These are phyloP conservation scores for Triticum dicoccoides DNA, from an alignment of 176 grass and related monocot genomes.

Conservation along the genomic window DNA sequence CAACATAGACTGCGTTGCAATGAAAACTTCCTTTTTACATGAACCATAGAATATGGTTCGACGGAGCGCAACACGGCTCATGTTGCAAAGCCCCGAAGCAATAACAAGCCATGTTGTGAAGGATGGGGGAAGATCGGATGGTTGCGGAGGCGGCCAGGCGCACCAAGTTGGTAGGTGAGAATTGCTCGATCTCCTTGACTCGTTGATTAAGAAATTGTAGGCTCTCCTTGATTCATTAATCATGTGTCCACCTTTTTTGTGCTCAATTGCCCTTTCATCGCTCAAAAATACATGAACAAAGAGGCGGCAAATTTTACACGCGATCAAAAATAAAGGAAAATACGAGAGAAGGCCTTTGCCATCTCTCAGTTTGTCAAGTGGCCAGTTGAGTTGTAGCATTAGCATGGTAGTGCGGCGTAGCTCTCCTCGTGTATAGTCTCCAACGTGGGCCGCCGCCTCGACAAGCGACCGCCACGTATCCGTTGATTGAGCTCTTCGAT, in stretches of 20 bases:
- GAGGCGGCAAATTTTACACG: constrained; percentile 33
- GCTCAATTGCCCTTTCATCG: constrained; percentile 24
- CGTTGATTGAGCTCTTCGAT: constrained; percentile 72
- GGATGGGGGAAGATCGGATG: no score
- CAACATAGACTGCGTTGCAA: no score
- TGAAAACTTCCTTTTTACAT: no score
- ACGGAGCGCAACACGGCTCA: no score
- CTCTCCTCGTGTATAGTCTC: constrained; percentile 85
- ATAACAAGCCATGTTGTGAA: no score
- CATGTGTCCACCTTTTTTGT: not conserved
- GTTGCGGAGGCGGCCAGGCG: no score
- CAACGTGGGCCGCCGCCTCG: constrained; percentile 58
- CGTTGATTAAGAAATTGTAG: not conserved
- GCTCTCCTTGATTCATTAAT: not conserved
- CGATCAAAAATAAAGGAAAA: not conserved
- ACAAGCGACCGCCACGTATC: constrained; percentile 50
- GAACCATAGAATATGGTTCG: no score
- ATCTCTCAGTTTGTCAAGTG: not conserved
- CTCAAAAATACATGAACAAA: constrained; percentile 37
- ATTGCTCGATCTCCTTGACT: not conserved
- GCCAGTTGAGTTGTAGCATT: not conserved
- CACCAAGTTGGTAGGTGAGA: no score
- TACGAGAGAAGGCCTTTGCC: constrained; percentile 34
- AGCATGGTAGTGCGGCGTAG: constrained; percentile 29
- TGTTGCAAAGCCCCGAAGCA: no score